These are phyloP conservation scores for Canna indica DNA, from an alignment of 176 grass and related monocot genomes.

Conservation along the genomic window DNA sequence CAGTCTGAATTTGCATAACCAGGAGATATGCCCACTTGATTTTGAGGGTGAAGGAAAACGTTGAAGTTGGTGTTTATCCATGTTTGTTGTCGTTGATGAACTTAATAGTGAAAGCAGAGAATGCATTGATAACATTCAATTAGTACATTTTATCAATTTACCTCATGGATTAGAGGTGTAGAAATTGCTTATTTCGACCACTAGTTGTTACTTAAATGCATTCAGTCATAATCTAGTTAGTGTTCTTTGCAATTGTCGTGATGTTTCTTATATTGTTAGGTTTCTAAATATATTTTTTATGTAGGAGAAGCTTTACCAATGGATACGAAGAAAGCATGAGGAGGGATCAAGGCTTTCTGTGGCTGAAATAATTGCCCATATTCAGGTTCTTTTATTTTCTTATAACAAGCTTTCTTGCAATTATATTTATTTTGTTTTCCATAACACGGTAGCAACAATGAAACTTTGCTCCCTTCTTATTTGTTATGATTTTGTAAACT, in stretches of 20 bases:
- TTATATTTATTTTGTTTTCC: background rate
- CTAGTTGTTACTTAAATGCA: background rate
- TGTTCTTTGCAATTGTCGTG: background rate
- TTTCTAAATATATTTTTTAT: background rate
- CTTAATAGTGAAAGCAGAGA: background rate
- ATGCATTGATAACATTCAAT: background rate
- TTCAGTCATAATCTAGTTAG: background rate
- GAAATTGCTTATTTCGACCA: background rate
- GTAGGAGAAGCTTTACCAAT: slow-evolving; percentile 15
- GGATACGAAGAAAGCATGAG: slow-evolving; percentile 7
- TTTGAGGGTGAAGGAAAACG: too few species aligned
- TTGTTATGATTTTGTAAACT: background rate
- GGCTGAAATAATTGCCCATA: slow-evolving; percentile 5
- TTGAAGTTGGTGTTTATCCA: too few species aligned
- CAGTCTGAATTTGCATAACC: too few species aligned
- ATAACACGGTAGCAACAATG: background rate
- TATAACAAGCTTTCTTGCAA: background rate
- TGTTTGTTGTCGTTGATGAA: background rate
- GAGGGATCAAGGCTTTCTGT: slow-evolving; percentile 9
- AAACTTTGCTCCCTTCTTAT: background rate
- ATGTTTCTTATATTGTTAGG: background rate
- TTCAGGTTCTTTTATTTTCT: slow-evolving; percentile 1
- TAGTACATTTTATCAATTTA: background rate
- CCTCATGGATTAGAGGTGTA: background rate
- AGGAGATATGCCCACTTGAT: too few species aligned